phyloP scores from a whole-genome alignment of 2,329 filamentous ascomycete species.

The Nemania diffusa region DNA sequence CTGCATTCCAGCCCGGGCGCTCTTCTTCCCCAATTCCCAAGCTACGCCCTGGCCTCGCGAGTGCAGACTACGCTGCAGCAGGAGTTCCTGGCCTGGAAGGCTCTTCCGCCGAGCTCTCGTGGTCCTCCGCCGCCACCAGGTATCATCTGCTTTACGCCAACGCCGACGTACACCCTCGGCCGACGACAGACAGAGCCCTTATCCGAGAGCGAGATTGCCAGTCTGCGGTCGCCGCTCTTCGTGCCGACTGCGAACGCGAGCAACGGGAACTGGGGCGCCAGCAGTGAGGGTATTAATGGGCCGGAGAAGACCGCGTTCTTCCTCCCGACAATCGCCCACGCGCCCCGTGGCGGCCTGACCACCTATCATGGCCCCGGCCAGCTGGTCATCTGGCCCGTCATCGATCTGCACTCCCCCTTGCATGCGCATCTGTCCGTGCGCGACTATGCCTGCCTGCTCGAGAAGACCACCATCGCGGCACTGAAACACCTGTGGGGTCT shows the following conservation, averaged over 20 bases:
- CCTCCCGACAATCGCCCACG: constrained; percentile 70
- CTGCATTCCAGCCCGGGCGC: constrained; percentile 40
- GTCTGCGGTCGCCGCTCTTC: constrained; percentile 56
- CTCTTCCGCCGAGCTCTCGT: constrained; percentile 29
- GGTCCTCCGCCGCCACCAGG: constrained; percentile 68
- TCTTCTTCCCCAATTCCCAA: constrained; percentile 44
- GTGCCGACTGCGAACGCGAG: constrained; percentile 42
- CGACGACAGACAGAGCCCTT: constrained; percentile 74
- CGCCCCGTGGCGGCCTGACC: constrained; percentile 86
- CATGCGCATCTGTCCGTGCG: constrained; percentile 73
- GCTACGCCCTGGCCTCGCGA: constrained; percentile 53
- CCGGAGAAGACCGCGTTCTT: constrained; percentile 48
- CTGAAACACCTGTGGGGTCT: constrained; percentile 68
- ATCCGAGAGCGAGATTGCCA: constrained; percentile 55
- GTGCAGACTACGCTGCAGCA: constrained; percentile 54
- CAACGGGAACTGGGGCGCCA: constrained; percentile 37
- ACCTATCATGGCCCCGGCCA: constrained; percentile 97
- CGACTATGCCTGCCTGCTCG: constrained; percentile 81
- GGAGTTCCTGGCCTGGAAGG: constrained; percentile 69
- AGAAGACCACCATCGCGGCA: constrained; percentile 77
- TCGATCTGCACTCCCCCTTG: constrained; percentile 74
- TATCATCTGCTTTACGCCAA: constrained; percentile 83
- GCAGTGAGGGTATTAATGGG: not conserved
- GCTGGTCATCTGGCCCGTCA: constrained; percentile 87
- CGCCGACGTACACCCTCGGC: constrained; percentile 89